Evolutionary conservation across 148 eudicot species (phyloP).

Genomic region (Chenopodium quinoa): DNA sequence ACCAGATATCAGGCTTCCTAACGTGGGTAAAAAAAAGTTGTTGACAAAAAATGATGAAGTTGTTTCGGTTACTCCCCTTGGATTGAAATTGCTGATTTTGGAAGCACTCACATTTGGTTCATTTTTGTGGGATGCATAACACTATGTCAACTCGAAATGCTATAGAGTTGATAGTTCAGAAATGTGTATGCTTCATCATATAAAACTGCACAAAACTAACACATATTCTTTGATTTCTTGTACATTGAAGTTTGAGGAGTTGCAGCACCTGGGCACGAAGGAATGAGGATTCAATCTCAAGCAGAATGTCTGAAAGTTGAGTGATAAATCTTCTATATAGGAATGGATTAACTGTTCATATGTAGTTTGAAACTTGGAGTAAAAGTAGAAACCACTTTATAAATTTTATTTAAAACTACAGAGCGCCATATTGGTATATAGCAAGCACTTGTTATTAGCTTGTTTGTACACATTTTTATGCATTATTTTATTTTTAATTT

Average conservation of each 20-base stretch:
- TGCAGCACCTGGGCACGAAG: background rate
- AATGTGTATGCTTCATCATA: background rate
- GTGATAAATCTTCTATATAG: too few species aligned
- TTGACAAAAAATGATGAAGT: slow-evolving; percentile 60
- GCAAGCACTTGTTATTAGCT: too few species aligned
- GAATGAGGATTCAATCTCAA: background rate
- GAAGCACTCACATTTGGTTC: slow-evolving; percentile 97
- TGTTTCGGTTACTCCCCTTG: slow-evolving; percentile 50
- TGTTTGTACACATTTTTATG: too few species aligned
- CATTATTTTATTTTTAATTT: too few species aligned
- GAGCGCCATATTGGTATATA: too few species aligned
- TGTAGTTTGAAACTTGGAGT: too few species aligned
- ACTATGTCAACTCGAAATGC: slow-evolving; percentile 71
- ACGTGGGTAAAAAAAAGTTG: slow-evolving; percentile 45
- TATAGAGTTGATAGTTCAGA: slow-evolving; percentile 50
- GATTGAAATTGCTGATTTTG: slow-evolving; percentile 70
- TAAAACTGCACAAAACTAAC: slow-evolving; percentile 3
- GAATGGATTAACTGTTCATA: too few species aligned
- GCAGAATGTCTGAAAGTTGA: background rate
- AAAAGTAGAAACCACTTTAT: too few species aligned
- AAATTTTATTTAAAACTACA: too few species aligned
- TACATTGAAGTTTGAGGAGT: background rate
- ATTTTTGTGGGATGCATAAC: slow-evolving; percentile 90
- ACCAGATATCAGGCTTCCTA: slow-evolving; percentile 67
- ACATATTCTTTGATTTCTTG: background rate